These are phyloP conservation scores for Botryotinia narcissicola DNA, from an alignment of 2,329 filamentous ascomycete species.

Conservation along the genomic window DNA sequence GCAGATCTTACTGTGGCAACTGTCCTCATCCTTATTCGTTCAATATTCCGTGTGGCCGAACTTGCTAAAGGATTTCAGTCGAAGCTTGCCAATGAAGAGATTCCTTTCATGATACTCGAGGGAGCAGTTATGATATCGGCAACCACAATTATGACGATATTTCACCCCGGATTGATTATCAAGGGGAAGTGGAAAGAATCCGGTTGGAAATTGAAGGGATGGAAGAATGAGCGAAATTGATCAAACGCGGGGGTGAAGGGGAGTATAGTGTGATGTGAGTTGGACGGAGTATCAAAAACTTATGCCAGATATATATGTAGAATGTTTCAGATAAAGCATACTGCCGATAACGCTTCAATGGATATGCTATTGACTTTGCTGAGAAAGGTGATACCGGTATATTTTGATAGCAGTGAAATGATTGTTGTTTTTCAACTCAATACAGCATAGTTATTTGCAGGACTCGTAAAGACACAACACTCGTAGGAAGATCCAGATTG, in stretches of 20 bases:
- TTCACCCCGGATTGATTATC: slow-evolving; percentile 35
- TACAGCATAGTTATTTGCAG: background rate
- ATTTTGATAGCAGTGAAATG: background rate
- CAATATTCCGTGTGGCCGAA: slow-evolving; percentile 57
- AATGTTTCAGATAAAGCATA: background rate
- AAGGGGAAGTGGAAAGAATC: background rate
- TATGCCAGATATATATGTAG: background rate
- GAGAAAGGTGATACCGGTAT: background rate
- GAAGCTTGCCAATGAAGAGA: slow-evolving; percentile 47
- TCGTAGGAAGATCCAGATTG: too few relatives aligned
- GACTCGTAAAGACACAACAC: background rate
- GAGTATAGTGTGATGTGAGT: background rate
- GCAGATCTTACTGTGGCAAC: slow-evolving; percentile 47
- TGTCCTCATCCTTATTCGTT: slow-evolving; percentile 51
- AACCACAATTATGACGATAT: slow-evolving; percentile 34
- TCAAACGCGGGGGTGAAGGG: background rate
- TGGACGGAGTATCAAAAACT: too few relatives aligned
- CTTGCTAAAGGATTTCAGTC: slow-evolving; percentile 53
- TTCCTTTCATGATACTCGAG: slow-evolving; percentile 47
- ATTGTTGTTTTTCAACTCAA: background rate
- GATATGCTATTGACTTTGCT: background rate
- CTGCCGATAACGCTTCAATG: background rate
- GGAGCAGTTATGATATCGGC: slow-evolving; percentile 40
- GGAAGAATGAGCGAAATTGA: background rate
- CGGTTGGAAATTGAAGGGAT: background rate